Conservation (phyloP, 2,329 filamentous ascomycete genomes). For the Colletotrichum lindemuthianum region DNA sequence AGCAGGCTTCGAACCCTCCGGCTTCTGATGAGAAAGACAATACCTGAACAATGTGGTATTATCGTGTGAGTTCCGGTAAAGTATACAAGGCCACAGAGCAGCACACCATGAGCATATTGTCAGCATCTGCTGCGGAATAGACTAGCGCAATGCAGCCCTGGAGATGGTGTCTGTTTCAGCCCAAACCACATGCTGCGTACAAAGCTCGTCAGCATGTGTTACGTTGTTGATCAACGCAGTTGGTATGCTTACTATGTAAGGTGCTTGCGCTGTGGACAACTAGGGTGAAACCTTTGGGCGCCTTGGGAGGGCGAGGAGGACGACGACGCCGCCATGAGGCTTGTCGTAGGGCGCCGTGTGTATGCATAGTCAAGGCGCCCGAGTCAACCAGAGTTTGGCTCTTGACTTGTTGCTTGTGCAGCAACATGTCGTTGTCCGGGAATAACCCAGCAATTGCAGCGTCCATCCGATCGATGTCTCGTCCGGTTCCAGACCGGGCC, state of each 20-base stretch:
- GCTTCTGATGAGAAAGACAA: not conserved
- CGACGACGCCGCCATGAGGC: conserved; percentile 19
- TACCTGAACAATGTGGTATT: not conserved
- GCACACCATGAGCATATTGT: conserved; percentile 16
- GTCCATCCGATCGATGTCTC: conserved; percentile 12
- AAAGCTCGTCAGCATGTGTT: not conserved
- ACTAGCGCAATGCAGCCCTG: conserved; percentile 5
- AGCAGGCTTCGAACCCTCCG: no score
- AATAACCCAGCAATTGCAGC: not conserved
- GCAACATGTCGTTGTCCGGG: conserved; percentile 7
- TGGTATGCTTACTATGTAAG: conserved; percentile 15
- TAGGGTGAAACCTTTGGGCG: no score
- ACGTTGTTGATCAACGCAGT: not conserved
- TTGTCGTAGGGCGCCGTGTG: conserved; percentile 20
- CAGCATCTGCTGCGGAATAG: not conserved
- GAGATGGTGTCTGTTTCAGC: conserved; percentile 13
- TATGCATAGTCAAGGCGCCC: conserved; percentile 1
- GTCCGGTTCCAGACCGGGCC: conserved; percentile 13
- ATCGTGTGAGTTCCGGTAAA: not conserved
- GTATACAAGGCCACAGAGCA: not conserved
- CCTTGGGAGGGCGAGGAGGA: not conserved
- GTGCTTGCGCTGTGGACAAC: no score
- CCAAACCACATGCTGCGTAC: not conserved
- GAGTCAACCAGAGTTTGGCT: conserved; percentile 10
- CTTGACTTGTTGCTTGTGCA: not conserved